Conservation (phyloP, 495 filamentous ascomycete species). For the Gamarada debralockiae region DNA sequence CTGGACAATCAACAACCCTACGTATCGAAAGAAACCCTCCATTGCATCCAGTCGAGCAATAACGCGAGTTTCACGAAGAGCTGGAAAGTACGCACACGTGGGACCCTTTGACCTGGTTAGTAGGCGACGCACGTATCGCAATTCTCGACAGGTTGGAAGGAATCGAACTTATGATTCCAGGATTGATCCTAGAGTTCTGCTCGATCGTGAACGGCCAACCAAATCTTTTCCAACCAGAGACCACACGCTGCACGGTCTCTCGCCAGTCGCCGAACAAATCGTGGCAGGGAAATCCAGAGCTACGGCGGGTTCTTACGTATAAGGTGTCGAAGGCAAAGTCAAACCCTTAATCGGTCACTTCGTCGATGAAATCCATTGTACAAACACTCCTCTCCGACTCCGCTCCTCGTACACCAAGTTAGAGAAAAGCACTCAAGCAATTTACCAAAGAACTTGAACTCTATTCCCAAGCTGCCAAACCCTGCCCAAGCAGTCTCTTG, state of each 20-base stretch:
- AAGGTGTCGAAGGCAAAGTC: background rate
- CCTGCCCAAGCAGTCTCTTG: conserved; percentile 14
- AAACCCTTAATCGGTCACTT: background rate
- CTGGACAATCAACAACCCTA: background rate
- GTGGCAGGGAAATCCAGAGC: background rate
- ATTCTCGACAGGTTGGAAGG: background rate
- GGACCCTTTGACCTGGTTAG: conserved; percentile 8
- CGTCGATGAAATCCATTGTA: conserved; percentile 5
- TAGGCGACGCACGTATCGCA: background rate
- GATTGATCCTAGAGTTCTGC: conserved; percentile 4
- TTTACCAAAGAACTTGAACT: conserved; percentile 40
- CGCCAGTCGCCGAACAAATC: background rate
- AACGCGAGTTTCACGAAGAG: background rate
- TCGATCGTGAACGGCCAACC: background rate
- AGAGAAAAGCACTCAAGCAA: conserved; percentile 31
- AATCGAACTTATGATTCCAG: conserved; percentile 19
- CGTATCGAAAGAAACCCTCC: background rate
- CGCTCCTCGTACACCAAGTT: conserved; percentile 32
- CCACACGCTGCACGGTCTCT: background rate
- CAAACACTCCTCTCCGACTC: conserved; percentile 5
- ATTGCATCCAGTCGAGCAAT: background rate
- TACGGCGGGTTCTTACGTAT: background rate
- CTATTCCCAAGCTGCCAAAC: conserved; percentile 30
- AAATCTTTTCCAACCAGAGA: background rate
- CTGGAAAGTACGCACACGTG: conserved; percentile 2